phyloP scores from a whole-genome alignment of 1,139 yeast species.

The Yamadazyma membranifaciens region DNA sequence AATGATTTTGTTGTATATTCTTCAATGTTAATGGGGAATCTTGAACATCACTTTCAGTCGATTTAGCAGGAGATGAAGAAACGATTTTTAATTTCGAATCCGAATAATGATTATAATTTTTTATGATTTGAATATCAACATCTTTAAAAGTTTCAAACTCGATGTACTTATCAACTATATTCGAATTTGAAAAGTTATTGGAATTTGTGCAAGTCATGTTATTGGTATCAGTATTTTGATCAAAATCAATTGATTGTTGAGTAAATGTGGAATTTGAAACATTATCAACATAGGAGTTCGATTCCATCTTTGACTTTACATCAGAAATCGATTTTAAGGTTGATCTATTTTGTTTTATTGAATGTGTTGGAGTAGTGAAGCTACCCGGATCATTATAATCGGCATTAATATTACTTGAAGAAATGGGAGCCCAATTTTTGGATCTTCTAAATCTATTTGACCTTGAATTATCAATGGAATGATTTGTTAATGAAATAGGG shows the following conservation, averaged over 20 bases:
- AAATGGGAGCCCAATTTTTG: not conserved
- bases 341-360: not conserved
- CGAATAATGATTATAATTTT: conserved; percentile 8
- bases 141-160: conserved; percentile 18
- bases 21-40: not conserved
- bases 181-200: conserved; percentile 7
- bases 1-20: not conserved
- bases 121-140: conserved; percentile 15
- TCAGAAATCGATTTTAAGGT: conserved; percentile 1
- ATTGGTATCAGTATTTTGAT: not conserved
- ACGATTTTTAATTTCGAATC: conserved; percentile 8
- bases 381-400: not conserved
- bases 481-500: not conserved
- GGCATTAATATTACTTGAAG: not conserved
- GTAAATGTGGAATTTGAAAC: conserved; percentile 16
- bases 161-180: conserved; percentile 10
- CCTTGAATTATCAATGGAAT: not conserved
- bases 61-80: conserved; percentile 7
- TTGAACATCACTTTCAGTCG: not conserved
- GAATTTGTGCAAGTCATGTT: not conserved
- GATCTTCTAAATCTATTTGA: not conserved
- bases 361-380: conserved; percentile 3
- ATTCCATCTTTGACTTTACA: conserved; percentile 5
- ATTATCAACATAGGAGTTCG: conserved; percentile 7
- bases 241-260: conserved; percentile 1